phyloP scores from a whole-genome alignment of 2,329 filamentous ascomycete species.

The Fusarium paranaense region DNA sequence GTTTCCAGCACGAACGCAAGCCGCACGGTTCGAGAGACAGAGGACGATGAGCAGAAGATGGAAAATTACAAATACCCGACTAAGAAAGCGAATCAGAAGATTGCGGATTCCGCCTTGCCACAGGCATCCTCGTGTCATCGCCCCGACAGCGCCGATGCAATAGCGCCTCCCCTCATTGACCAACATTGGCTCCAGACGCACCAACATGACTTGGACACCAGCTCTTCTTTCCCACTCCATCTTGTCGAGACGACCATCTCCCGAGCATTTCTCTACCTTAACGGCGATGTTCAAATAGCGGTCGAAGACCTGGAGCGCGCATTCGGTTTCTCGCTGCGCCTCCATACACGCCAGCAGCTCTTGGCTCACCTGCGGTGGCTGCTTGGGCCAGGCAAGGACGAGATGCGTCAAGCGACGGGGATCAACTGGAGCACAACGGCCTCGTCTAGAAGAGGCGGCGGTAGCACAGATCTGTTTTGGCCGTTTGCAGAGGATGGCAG shows the following conservation, averaged over 20 bases:
- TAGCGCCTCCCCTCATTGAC: not conserved
- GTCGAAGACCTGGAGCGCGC: conserved; percentile 1
- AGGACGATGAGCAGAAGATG: not conserved
- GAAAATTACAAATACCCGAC: not conserved
- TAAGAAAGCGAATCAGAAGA: not conserved
- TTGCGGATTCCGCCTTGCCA: not conserved
- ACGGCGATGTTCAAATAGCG: not conserved
- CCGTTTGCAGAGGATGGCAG: not conserved
- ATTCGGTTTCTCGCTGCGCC: not conserved
- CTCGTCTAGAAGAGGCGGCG: not conserved
- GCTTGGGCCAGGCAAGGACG: not conserved
- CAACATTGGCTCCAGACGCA: not conserved
- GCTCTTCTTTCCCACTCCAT: not conserved
- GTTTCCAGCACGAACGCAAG: not conserved
- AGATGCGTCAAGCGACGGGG: conserved; percentile 1
- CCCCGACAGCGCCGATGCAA: not conserved
- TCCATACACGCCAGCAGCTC: not conserved
- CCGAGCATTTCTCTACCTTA: not conserved
- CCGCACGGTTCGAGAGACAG: not conserved
- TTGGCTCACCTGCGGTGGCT: not conserved
- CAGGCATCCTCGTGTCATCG: not conserved
- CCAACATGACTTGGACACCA: not conserved
- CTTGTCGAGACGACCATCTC: not conserved
- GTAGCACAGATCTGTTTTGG: not conserved
- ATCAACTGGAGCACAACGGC: not conserved